A percentile compares a stretch with the other conserved stretches of the same genome.
Conservation (phyloP, 306 rosid genomes). For the Datisca glomerata region DNA sequence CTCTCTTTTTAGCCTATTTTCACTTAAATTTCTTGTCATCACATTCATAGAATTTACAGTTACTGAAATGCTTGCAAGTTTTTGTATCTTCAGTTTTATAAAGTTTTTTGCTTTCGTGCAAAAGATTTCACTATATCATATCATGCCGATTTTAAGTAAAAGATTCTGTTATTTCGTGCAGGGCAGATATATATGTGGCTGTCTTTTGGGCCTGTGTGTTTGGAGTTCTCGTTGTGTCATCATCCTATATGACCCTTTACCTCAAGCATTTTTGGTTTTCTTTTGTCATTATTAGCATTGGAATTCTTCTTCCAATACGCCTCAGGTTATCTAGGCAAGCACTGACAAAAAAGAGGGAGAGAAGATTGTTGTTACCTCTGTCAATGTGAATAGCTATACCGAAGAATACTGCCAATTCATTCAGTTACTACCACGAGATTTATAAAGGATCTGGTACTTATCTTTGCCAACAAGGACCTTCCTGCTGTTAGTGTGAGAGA, state of each 20-base stretch:
- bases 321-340: conserved; percentile 18
- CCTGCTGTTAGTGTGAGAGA: no score
- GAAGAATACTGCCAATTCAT: no score
- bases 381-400: conserved; percentile 18
- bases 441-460: no score
- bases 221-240: conserved; percentile 19
- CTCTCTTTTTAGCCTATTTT: no score
- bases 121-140: background rate
- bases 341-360: conserved; percentile 16
- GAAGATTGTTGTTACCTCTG: conserved; percentile 16
- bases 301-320: conserved; percentile 19
- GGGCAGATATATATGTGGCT: conserved; percentile 20
- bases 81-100: no score
- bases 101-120: background rate
- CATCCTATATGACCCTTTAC: conserved; percentile 16
- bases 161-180: conserved; percentile 10
- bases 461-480: no score
- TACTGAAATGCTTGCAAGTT: no score
- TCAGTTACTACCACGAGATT: no score
- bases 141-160: background rate
- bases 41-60: no score
- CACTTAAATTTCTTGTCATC: no score
- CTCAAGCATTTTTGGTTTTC: conserved; percentile 11
- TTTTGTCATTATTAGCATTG: conserved; percentile 11
- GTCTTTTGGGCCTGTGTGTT: conserved; percentile 18